Percentiles rank a stretch among this genome's conserved stretches.
These are phyloP conservation scores for Davidsoniella virescens DNA, from an alignment of 2,329 filamentous ascomycete species.

Conservation along the genomic window DNA sequence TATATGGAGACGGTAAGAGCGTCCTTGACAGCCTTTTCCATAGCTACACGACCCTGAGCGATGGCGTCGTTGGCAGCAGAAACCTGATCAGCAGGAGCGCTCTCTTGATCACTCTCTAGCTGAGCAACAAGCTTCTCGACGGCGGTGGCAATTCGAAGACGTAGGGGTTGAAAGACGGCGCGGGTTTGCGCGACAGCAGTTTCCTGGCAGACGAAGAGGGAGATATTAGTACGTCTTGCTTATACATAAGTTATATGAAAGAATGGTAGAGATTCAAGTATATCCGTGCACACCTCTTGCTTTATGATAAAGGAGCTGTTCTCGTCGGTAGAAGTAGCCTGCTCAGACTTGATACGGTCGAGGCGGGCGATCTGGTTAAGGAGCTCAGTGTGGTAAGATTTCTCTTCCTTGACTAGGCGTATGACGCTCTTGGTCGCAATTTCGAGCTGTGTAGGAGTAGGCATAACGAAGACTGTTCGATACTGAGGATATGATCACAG, in stretches of 20 bases:
- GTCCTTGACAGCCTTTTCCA: slow-evolving; percentile 8
- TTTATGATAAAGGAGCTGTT: slow-evolving; percentile 67
- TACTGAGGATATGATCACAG: too few relatives aligned
- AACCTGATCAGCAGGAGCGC: slow-evolving; percentile 32
- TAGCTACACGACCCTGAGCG: slow-evolving; percentile 28
- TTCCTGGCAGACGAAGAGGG: slow-evolving; percentile 28
- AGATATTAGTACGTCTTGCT: slow-evolving; percentile 6
- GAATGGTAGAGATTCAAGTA: background rate
- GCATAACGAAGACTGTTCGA: slow-evolving; percentile 36
- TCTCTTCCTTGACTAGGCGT: slow-evolving; percentile 82
- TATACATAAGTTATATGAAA: background rate
- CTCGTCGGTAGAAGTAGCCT: slow-evolving; percentile 40
- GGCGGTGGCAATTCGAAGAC: slow-evolving; percentile 53
- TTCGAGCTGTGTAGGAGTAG: slow-evolving; percentile 56
- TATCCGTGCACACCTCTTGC: slow-evolving; percentile 53
- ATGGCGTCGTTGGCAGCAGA: slow-evolving; percentile 38
- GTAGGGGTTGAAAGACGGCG: slow-evolving; percentile 59
- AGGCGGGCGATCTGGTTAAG: slow-evolving; percentile 57
- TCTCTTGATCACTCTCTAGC: slow-evolving; percentile 46
- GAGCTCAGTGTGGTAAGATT: slow-evolving; percentile 77
- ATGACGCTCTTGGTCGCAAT: slow-evolving; percentile 67
- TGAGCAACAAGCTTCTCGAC: slow-evolving; percentile 59
- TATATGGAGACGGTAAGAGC: slow-evolving; percentile 8
- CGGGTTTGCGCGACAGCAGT: slow-evolving; percentile 70
- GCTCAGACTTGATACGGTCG: slow-evolving; percentile 34